These are phyloP conservation scores for Plasmodium vivax DNA, from an alignment of 169 alveolate genomes.

Conservation along the genomic window DNA sequence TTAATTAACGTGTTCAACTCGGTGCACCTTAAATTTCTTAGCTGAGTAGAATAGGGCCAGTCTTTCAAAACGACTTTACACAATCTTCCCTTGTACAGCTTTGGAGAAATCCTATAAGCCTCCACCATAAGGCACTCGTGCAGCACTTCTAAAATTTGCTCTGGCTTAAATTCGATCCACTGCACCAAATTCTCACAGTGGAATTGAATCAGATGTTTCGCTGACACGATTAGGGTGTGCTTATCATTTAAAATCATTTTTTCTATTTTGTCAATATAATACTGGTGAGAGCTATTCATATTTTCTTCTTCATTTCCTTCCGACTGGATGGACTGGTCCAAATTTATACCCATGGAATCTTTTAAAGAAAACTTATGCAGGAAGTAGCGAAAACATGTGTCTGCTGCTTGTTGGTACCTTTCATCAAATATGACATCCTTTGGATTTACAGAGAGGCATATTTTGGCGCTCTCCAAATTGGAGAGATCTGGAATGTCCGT, in stretches of 20 bases:
- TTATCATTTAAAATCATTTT: constrained; percentile 89
- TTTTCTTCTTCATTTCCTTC: constrained; percentile 74
- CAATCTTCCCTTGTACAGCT: constrained; percentile 84
- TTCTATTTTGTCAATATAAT: constrained; percentile 85
- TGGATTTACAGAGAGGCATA: constrained; percentile 84
- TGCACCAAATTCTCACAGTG: constrained; percentile 86
- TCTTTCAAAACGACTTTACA: constrained; percentile 90
- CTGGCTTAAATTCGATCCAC: constrained; percentile 86
- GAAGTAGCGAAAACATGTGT: constrained; percentile 84
- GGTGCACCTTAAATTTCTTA: constrained; percentile 93
- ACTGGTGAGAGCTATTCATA: constrained; percentile 73
- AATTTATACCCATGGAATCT: constrained; percentile 76
- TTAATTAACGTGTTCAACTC: constrained; percentile 95
- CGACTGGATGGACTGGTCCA: constrained; percentile 57
- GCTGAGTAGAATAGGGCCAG: constrained; percentile 93
- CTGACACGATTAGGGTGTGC: constrained; percentile 85
- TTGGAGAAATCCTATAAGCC: constrained; percentile 83
- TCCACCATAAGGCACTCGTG: constrained; percentile 87
- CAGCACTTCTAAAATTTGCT: constrained; percentile 85
- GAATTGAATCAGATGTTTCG: constrained; percentile 84
- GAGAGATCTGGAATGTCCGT: constrained; percentile 84
- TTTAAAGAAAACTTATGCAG: constrained; percentile 76
- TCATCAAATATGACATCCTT: constrained; percentile 87
- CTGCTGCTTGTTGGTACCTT: constrained; percentile 89
- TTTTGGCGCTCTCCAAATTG: constrained; percentile 84